Conservation (phyloP, 2,329 filamentous ascomycete species). For the Trichoderma aggressivum region DNA sequence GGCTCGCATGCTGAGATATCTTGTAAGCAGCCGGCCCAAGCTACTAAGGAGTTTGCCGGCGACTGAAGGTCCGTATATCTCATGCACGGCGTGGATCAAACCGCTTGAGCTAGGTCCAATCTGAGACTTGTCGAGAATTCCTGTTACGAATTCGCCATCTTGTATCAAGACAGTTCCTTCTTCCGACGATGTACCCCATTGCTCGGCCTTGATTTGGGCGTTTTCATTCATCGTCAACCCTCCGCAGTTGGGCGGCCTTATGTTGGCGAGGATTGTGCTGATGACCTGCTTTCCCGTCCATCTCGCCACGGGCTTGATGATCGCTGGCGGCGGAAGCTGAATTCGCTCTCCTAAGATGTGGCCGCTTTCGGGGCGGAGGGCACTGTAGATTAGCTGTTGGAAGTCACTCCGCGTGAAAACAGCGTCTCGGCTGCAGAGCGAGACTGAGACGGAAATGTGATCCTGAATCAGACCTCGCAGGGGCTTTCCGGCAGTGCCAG, state of each 20-base stretch:
- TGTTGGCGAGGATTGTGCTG: conserved; percentile 88
- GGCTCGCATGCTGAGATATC: conserved; percentile 86
- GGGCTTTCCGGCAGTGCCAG: conserved; percentile 88
- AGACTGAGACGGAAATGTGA: conserved; percentile 91
- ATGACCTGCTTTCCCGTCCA: conserved; percentile 98
- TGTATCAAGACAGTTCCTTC: conserved; percentile 80
- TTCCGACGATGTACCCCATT: conserved; percentile 70
- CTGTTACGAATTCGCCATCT: conserved; percentile 81
- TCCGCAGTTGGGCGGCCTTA: conserved; percentile 71
- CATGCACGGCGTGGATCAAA: conserved; percentile 87
- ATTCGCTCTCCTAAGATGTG: conserved; percentile 83
- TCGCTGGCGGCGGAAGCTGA: conserved; percentile 72
- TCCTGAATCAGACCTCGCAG: conserved; percentile 96
- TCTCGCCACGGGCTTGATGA: conserved; percentile 73
- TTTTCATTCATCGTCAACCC: conserved; percentile 77
- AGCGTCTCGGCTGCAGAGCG: conserved; percentile 84
- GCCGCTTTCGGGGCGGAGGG: conserved; percentile 82
- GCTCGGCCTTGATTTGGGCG: conserved; percentile 70
- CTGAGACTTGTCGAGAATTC: conserved; percentile 94
- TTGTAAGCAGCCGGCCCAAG: conserved; percentile 82
- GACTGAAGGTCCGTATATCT: conserved; percentile 82
- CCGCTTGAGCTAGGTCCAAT: conserved; percentile 85
- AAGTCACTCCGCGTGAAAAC: conserved; percentile 88
- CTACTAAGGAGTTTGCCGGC: conserved; percentile 87
- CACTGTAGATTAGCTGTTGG: conserved; percentile 89